Percentiles rank a stretch among this genome's conserved stretches.
These are phyloP conservation scores for Asterella californica DNA, from an alignment of 225 moss, liverwort and hornwort species.

Conservation along the genomic window DNA sequence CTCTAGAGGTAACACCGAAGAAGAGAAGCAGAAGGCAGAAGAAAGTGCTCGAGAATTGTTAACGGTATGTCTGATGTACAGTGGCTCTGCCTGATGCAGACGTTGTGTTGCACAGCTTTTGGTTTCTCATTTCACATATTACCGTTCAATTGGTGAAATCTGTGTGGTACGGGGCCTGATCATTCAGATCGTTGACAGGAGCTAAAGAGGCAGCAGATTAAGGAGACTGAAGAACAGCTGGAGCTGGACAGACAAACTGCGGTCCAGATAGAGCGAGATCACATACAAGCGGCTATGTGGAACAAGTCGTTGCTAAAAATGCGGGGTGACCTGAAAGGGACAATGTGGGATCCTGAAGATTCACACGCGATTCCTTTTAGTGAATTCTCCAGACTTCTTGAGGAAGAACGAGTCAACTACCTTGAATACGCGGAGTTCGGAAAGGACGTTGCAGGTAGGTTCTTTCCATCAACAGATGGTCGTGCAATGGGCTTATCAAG, in stretches of 20 bases:
- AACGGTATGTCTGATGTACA: conserved; percentile 11
- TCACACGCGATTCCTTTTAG: conserved; percentile 44
- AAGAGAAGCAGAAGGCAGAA: conserved; percentile 22
- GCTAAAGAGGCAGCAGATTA: conserved; percentile 29
- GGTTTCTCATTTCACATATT: background rate
- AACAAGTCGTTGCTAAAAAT: conserved; percentile 30
- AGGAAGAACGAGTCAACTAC: conserved; percentile 34
- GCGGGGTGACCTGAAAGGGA: conserved; percentile 34
- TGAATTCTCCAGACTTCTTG: conserved; percentile 42
- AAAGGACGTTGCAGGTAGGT: conserved; percentile 39
- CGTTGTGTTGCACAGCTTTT: background rate
- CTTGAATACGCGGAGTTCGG: conserved; percentile 47
- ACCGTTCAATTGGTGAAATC: background rate
- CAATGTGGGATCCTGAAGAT: conserved; percentile 45
- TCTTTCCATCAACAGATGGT: background rate
- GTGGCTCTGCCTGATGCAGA: background rate
- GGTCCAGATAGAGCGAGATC: conserved; percentile 37
- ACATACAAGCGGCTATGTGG: conserved; percentile 44
- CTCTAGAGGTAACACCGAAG: conserved; percentile 26
- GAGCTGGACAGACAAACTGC: conserved; percentile 25
- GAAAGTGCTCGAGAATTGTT: conserved; percentile 32
- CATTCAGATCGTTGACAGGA: conserved; percentile 24
- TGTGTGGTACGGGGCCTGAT: background rate
- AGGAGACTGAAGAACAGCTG: conserved; percentile 20
- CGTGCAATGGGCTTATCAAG: background rate